These are phyloP conservation scores for Melocanna baccifera DNA, from an alignment of 176 grass and related monocot genomes.

Conservation along the genomic window DNA sequence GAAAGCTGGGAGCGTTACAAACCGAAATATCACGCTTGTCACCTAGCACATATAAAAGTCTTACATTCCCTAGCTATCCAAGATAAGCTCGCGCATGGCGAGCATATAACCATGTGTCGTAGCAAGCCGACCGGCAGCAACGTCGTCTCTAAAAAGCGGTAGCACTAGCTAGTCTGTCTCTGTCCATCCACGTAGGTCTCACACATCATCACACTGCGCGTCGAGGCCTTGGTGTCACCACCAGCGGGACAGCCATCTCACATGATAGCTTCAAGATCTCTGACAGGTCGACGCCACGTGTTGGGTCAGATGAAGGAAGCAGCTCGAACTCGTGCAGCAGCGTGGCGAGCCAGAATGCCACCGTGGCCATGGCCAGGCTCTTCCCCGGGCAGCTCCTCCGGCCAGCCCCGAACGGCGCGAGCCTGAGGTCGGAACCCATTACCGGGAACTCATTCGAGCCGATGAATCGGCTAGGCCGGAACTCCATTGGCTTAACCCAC, in stretches of 20 bases:
- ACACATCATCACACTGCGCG: not conserved
- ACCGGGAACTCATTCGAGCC: slow-evolving; percentile 15
- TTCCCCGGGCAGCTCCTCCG: slow-evolving; percentile 79
- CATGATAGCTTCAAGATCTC: slow-evolving; percentile 87
- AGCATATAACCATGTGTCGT: slow-evolving; percentile 11
- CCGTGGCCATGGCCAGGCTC: slow-evolving; percentile 78
- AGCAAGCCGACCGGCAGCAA: not conserved
- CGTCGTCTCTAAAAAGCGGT: not conserved
- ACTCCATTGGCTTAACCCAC: slow-evolving; percentile 57
- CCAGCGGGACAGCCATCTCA: slow-evolving; percentile 73
- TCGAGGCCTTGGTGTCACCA: slow-evolving; percentile 28
- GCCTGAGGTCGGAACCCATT: slow-evolving; percentile 58
- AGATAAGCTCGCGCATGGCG: not conserved
- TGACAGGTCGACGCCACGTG: slow-evolving; percentile 33
- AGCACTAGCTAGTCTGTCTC: not conserved
- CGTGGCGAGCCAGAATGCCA: slow-evolving; percentile 72
- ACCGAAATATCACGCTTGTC: slow-evolving; percentile 33
- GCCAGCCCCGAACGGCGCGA: slow-evolving; percentile 84
- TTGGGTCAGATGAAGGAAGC: not conserved
- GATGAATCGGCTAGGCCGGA: slow-evolving; percentile 53
- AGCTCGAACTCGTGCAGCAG: slow-evolving; percentile 70
- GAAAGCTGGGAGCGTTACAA: slow-evolving; percentile 14
- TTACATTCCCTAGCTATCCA: not conserved
- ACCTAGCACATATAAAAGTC: slow-evolving; percentile 2
- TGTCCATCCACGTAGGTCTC: not conserved